phyloP scores from a whole-genome alignment of 2,329 filamentous ascomycete species.

The Alternaria brassicicola region DNA sequence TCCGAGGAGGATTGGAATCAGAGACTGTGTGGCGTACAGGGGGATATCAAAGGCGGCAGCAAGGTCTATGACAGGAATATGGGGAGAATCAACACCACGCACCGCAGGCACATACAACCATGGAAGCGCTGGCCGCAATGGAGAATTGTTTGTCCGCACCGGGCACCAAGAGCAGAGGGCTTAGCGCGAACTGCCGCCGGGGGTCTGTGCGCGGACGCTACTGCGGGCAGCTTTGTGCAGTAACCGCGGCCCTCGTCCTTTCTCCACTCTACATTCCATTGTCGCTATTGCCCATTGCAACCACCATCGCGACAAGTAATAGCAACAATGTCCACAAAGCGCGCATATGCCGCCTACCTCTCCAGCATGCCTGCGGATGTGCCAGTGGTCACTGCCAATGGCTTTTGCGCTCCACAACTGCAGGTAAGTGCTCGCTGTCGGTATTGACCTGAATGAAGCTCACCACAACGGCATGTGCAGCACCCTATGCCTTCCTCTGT shows the following conservation, averaged over 20 bases:
- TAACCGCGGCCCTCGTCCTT: slow-evolving; percentile 11
- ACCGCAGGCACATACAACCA: slow-evolving; percentile 20
- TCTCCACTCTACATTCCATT: slow-evolving; percentile 14
- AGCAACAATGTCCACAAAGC: slow-evolving; percentile 28
- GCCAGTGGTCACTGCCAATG: slow-evolving; percentile 13
- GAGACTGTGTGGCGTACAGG: slow-evolving; percentile 18
- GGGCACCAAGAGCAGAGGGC: background rate
- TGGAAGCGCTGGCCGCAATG: slow-evolving; percentile 14
- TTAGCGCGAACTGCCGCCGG: slow-evolving; percentile 16
- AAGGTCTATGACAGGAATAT: slow-evolving; percentile 27
- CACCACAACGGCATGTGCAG: slow-evolving; percentile 20
- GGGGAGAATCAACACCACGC: slow-evolving; percentile 27
- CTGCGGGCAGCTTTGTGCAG: slow-evolving; percentile 11
- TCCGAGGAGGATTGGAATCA: background rate
- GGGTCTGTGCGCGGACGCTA: slow-evolving; percentile 3
- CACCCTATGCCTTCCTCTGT: slow-evolving; percentile 1
- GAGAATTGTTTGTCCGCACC: slow-evolving; percentile 8
- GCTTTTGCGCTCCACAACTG: slow-evolving; percentile 21
- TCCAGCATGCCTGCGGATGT: slow-evolving; percentile 15
- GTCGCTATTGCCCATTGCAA: slow-evolving; percentile 15
- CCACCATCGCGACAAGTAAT: slow-evolving; percentile 4
- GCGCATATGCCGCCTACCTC: slow-evolving; percentile 24
- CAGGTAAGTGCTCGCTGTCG: slow-evolving; percentile 25
- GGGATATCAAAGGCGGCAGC: slow-evolving; percentile 23
- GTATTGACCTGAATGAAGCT: slow-evolving; percentile 16